A percentile compares a stretch with the other conserved stretches of the same genome.
phyloP scores from a whole-genome alignment of 768 basidiomycete species.

The Suillus variegatus region DNA sequence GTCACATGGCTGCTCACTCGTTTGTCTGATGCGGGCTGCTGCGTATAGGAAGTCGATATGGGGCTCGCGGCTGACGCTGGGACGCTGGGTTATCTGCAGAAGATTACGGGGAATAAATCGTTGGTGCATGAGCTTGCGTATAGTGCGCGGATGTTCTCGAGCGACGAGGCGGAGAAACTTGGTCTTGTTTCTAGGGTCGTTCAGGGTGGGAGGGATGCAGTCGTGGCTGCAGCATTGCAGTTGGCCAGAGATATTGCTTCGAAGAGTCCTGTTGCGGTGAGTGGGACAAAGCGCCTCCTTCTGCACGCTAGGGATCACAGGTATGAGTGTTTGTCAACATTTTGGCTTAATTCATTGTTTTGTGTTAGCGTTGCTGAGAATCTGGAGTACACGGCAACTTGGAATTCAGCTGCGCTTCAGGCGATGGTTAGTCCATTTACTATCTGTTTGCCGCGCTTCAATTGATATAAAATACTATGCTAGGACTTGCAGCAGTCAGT shows the following conservation, averaged over 20 bases:
- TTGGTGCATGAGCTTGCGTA: constrained; percentile 75
- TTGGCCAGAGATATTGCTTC: constrained; percentile 64
- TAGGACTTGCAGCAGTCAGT: constrained; percentile 15
- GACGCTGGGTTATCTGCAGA: constrained; percentile 78
- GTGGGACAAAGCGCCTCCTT: constrained; percentile 76
- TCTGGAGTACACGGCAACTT: constrained; percentile 56
- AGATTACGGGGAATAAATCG: constrained; percentile 74
- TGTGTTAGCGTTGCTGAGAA: constrained; percentile 42
- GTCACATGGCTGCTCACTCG: neutral
- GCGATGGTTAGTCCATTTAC: constrained; percentile 36
- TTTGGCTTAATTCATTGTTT: neutral
- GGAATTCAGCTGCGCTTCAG: constrained; percentile 58
- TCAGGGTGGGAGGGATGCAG: constrained; percentile 62
- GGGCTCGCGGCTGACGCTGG: constrained; percentile 90
- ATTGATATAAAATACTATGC: neutral
- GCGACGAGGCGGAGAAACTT: constrained; percentile 62
- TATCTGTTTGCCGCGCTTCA: too few relatives aligned
- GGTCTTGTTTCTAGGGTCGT: constrained; percentile 80
- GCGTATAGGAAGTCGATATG: constrained; percentile 75
- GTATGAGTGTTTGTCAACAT: constrained; percentile 43
- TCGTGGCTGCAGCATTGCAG: constrained; percentile 64
- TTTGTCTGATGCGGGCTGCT: constrained; percentile 3
- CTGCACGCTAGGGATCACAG: constrained; percentile 79
- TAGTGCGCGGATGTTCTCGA: constrained; percentile 70
- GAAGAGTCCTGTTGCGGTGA: constrained; percentile 81